Percentiles rank a stretch among this genome's conserved stretches.
phyloP scores from a whole-genome alignment of 306 rosid species.

The Malus fusca region DNA sequence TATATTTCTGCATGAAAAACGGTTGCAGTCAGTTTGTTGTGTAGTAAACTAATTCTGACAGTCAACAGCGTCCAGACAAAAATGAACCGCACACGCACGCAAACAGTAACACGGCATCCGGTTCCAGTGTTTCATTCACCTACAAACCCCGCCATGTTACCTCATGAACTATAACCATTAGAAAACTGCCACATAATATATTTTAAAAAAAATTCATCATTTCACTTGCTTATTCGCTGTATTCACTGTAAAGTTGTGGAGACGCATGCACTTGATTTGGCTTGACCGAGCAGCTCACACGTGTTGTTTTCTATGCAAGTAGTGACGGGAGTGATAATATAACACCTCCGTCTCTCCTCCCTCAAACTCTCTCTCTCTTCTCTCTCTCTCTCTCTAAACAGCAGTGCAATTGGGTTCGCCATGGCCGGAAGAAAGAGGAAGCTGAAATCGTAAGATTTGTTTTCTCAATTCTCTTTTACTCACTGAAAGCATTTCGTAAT shows the following conservation, averaged over 20 bases:
- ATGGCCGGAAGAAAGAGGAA: slow-evolving; percentile 63
- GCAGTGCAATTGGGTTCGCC: slow-evolving; percentile 4
- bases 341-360: neutral
- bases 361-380: neutral
- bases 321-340: neutral
- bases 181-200: neutral
- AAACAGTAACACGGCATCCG: neutral
- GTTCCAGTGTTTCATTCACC: neutral
- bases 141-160: neutral
- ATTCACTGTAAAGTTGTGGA: neutral
- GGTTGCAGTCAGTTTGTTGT: neutral
- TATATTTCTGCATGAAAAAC: neutral
- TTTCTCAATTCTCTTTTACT: neutral
- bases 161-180: neutral
- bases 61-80: neutral
- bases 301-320: neutral
- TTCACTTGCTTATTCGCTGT: neutral
- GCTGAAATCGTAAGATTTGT: slow-evolving; percentile 54
- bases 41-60: neutral
- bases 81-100: neutral
- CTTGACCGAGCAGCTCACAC: neutral
- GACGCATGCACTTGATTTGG: neutral
- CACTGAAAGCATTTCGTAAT: neutral
- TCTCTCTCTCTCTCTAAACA: neutral
- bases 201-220: no score